Evolutionary conservation across 2,329 filamentous ascomycete species (phyloP).

Genomic region (Stagonosporopsis rhizophila): DNA sequence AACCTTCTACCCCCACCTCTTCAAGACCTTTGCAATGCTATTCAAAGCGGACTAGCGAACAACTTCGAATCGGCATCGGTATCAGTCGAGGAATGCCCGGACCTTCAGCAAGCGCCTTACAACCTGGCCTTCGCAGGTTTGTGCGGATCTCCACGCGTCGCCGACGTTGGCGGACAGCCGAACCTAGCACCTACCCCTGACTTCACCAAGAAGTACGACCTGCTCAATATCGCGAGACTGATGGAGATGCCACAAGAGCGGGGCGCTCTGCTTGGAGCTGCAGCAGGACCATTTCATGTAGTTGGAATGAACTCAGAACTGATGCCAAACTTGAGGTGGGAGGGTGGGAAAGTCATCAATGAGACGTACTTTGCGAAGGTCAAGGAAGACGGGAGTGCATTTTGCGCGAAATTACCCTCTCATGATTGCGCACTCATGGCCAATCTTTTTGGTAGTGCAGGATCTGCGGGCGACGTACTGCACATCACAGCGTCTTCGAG

Average conservation of each 20-base stretch:
- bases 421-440: conserved; percentile 27
- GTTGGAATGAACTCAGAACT: conserved; percentile 26
- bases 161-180: conserved; percentile 55
- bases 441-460: conserved; percentile 25
- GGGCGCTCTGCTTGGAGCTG: conserved; percentile 26
- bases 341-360: conserved; percentile 6
- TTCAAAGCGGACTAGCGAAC: not conserved
- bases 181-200: conserved; percentile 29
- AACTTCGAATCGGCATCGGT: conserved; percentile 7
- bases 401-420: conserved; percentile 17
- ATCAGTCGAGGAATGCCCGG: conserved; percentile 42
- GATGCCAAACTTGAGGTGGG: conserved; percentile 23
- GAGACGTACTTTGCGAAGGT: conserved; percentile 21
- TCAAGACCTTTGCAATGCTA: conserved; percentile 5
- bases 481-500: conserved; percentile 22
- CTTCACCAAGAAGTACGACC: conserved; percentile 16
- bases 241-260: conserved; percentile 23
- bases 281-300: conserved; percentile 25
- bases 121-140: conserved; percentile 51
- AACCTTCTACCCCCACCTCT: conserved; percentile 4
- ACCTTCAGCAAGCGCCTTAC: conserved; percentile 50
- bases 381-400: conserved; percentile 6
- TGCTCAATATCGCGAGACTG: conserved; percentile 14
- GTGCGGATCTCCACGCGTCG: conserved; percentile 50
- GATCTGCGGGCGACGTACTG: conserved; percentile 18